Evolutionary conservation across 345 rosid species (phyloP).

Genomic region (Eucalyptus sp.): DNA sequence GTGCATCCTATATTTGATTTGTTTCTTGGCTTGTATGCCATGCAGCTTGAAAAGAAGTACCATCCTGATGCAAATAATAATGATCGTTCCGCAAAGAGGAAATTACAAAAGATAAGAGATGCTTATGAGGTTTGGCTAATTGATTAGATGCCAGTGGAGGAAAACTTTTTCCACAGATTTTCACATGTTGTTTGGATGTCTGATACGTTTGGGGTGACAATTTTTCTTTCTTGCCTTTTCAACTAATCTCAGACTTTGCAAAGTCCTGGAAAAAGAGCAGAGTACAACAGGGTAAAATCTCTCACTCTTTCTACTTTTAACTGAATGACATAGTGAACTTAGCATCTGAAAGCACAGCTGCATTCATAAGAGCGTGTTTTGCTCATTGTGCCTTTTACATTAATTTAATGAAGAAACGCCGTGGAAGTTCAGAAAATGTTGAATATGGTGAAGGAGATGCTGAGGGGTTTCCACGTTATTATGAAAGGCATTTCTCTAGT

Average conservation of each 20-base stretch:
- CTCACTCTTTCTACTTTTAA: background rate
- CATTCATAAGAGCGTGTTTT: background rate
- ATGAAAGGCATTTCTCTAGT: slow-evolving; percentile 59
- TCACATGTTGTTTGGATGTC: background rate
- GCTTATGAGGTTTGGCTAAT: slow-evolving; percentile 59
- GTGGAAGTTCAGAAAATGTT: slow-evolving; percentile 21
- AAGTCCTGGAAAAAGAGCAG: slow-evolving; percentile 50
- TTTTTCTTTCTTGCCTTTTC: background rate
- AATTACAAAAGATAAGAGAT: slow-evolving; percentile 70
- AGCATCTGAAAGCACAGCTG: background rate
- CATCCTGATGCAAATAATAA: slow-evolving; percentile 86
- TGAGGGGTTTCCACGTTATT: slow-evolving; percentile 39
- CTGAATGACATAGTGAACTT: background rate
- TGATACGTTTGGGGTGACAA: background rate
- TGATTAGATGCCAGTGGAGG: background rate
- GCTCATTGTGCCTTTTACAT: background rate
- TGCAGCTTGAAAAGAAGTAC: slow-evolving; percentile 88
- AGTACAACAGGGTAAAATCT: slow-evolving; percentile 45
- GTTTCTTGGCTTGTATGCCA: background rate
- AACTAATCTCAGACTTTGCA: slow-evolving; percentile 40
- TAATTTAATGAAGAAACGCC: slow-evolving; percentile 16
- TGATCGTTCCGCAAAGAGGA: slow-evolving; percentile 68
- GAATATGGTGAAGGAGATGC: slow-evolving; percentile 38
- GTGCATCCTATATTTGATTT: background rate
- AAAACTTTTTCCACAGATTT: background rate